Evolutionary conservation across 202 grass and related monocot species (phyloP).

Genomic region (Setaria italica): DNA sequence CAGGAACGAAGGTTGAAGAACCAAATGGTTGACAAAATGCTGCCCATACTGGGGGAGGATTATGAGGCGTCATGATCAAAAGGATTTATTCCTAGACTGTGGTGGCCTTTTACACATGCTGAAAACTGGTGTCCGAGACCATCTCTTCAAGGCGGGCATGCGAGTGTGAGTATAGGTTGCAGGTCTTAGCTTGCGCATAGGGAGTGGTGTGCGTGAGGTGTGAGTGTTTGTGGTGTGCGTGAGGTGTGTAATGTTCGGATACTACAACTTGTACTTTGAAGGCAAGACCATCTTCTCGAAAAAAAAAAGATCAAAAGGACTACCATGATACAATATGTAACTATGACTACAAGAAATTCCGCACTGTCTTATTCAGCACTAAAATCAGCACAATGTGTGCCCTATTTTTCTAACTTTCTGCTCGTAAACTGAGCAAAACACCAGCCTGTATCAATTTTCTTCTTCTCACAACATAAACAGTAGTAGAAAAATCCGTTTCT

Average conservation of each 20-base stretch:
- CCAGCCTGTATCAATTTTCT: neutral
- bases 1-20: neutral
- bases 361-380: too few species aligned
- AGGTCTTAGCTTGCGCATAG: neutral
- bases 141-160: neutral
- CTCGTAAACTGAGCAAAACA: neutral
- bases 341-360: too few species aligned
- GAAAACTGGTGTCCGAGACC: neutral
- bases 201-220: neutral
- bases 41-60: neutral
- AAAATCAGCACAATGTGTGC: too few species aligned
- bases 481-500: too few species aligned
- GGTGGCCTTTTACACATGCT: neutral
- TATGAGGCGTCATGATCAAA: neutral
- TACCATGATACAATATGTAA: neutral
- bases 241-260: too few species aligned
- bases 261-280: too few species aligned
- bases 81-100: too few species aligned
- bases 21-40: neutral
- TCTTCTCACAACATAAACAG: too few species aligned
- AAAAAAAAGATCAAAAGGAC: neutral
- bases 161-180: neutral
- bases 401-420: too few species aligned
- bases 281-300: too few species aligned
- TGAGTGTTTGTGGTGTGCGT: too few species aligned